Conservation (phyloP, 2,329 filamentous ascomycete genomes). For the Sarocladium oryzae region DNA sequence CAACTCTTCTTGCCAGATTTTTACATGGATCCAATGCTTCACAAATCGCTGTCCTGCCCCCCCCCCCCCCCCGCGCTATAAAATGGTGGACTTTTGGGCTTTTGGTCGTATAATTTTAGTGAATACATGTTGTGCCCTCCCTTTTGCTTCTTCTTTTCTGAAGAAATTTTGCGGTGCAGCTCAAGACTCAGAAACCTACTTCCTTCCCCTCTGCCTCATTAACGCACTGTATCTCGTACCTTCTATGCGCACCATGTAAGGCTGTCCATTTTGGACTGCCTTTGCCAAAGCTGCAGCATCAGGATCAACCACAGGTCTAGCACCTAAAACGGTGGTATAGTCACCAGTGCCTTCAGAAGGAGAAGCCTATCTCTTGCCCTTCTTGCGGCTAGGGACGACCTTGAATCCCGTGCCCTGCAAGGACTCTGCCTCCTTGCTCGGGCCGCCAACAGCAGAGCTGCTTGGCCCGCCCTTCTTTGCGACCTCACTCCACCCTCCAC, state of each 20-base stretch:
- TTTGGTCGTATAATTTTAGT: neutral
- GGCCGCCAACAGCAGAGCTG: conserved; percentile 19
- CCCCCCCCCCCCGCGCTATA: too few species aligned
- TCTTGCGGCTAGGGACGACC: conserved; percentile 88
- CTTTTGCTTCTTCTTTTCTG: neutral
- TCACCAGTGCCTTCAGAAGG: conserved; percentile 2
- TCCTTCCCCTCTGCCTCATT: neutral
- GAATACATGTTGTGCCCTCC: neutral
- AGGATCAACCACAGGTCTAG: neutral
- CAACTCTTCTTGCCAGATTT: too few species aligned
- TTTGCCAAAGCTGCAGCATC: neutral
- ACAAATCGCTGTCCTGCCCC: too few species aligned
- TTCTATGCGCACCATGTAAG: neutral
- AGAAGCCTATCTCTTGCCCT: conserved; percentile 62
- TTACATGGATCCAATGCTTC: too few species aligned
- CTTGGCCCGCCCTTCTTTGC: conserved; percentile 73
- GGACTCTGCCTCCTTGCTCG: conserved; percentile 34
- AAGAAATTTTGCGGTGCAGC: neutral
- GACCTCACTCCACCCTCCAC: conserved; percentile 89
- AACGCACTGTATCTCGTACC: conserved; percentile 1
- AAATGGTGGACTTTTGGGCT: too few species aligned
- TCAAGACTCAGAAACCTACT: neutral
- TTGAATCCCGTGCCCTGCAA: conserved; percentile 64
- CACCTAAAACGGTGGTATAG: neutral
- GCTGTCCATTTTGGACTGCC: neutral